A percentile compares a stretch with the other conserved stretches of the same genome.
phyloP scores from a whole-genome alignment of 306 rosid genomes.

The Coriaria nepalensis region DNA sequence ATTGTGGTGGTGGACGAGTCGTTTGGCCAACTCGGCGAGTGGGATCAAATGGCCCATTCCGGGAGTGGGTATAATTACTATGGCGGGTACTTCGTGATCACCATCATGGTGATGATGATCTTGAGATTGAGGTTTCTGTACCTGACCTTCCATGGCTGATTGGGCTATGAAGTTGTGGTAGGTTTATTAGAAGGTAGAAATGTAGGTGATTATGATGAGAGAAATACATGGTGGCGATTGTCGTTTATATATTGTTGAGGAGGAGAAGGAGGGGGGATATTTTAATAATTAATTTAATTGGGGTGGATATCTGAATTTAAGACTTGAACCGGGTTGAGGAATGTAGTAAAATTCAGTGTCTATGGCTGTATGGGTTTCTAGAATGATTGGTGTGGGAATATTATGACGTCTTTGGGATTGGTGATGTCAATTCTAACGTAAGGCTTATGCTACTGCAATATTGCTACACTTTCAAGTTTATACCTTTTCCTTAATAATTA shows the following conservation, averaged over 20 bases:
- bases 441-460: constrained; percentile 25
- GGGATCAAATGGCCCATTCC: constrained; percentile 91
- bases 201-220: not conserved
- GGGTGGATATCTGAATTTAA: no score
- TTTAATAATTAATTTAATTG: no score
- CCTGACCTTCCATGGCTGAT: constrained; percentile 26
- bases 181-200: not conserved
- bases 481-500: no score
- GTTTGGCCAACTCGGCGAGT: constrained; percentile 49
- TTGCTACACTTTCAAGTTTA: no score
- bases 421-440: constrained; percentile 54
- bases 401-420: not conserved
- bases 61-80: constrained; percentile 49
- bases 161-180: not conserved
- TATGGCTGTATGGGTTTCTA: not conserved
- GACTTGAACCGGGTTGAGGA: not conserved
- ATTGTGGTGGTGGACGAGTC: constrained; percentile 23
- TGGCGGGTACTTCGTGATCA: constrained; percentile 6
- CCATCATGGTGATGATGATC: not conserved
- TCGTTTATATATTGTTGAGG: no score
- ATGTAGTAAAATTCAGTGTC: no score
- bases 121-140: not conserved
- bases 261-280: no score
- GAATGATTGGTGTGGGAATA: not conserved
- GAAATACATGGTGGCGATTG: no score